Conservation (phyloP, 2,329 filamentous ascomycete species). For the Pseudopithomyces chartarum region DNA sequence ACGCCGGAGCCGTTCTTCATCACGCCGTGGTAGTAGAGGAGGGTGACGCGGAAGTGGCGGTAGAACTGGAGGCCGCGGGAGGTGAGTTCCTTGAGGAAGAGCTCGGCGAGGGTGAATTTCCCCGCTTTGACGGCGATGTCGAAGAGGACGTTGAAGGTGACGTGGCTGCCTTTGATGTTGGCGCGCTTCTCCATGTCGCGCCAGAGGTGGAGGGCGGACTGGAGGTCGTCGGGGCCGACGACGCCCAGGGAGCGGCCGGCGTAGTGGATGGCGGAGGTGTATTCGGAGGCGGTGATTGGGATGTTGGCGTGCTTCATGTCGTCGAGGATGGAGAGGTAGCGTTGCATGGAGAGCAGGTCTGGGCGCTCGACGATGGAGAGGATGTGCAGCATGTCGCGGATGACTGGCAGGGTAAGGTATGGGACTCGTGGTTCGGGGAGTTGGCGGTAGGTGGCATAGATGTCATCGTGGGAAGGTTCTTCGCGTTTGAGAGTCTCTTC, state of each 20-base stretch:
- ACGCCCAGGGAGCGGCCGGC: constrained; percentile 71
- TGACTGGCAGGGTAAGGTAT: constrained; percentile 55
- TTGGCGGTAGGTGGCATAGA: constrained; percentile 59
- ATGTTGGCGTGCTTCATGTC: constrained; percentile 80
- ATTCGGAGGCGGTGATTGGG: constrained; percentile 69
- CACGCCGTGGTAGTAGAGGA: constrained; percentile 85
- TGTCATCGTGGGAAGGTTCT: constrained; percentile 49
- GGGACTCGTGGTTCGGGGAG: constrained; percentile 60
- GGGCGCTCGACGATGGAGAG: constrained; percentile 68
- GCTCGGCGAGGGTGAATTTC: constrained; percentile 82
- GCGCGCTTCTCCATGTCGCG: constrained; percentile 83
- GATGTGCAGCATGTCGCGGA: constrained; percentile 69
- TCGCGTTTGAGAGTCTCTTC: constrained; percentile 50
- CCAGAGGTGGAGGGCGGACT: constrained; percentile 79
- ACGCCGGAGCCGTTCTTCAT: constrained; percentile 74
- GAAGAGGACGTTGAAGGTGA: constrained; percentile 95
- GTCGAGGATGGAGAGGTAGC: constrained; percentile 81
- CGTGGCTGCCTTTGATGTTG: constrained; percentile 67
- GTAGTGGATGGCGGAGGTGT: constrained; percentile 84
- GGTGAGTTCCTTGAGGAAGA: constrained; percentile 82
- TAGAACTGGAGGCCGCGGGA: constrained; percentile 70
- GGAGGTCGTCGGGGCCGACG: constrained; percentile 63
- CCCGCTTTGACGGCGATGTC: constrained; percentile 84
- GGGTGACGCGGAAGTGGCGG: constrained; percentile 78
- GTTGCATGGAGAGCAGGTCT: constrained; percentile 65